Evolutionary conservation across 495 filamentous ascomycete genomes (phyloP).

Genomic region (Tuber indicum): DNA sequence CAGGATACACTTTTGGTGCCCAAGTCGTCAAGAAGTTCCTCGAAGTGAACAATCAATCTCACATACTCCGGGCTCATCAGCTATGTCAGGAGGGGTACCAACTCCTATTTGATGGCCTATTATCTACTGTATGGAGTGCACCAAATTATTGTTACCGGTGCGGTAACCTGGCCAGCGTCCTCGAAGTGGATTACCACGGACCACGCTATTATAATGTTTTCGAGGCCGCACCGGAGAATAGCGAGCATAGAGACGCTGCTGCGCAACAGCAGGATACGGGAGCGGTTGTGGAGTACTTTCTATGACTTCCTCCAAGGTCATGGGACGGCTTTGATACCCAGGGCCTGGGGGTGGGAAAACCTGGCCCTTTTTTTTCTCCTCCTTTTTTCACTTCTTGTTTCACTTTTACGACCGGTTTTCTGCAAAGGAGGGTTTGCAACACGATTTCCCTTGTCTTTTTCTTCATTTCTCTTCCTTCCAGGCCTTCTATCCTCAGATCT

Average conservation of each 20-base stretch:
- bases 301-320: slow-evolving; percentile 45
- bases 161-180: slow-evolving; percentile 92
- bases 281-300: slow-evolving; percentile 66
- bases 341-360: neutral
- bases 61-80: slow-evolving; percentile 94
- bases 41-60: slow-evolving; percentile 90
- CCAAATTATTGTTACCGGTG: slow-evolving; percentile 96
- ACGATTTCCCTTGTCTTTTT: slow-evolving; percentile 4
- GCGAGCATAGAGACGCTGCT: slow-evolving; percentile 60
- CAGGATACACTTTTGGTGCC: slow-evolving; percentile 93
- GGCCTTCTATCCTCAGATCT: slow-evolving; percentile 39
- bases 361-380: slow-evolving; percentile 7
- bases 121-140: slow-evolving; percentile 96
- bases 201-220: slow-evolving; percentile 96
- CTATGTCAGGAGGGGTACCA: slow-evolving; percentile 96
- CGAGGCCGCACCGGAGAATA: slow-evolving; percentile 92
- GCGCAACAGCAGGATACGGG: slow-evolving; percentile 64
- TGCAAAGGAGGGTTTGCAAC: slow-evolving; percentile 4
- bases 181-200: slow-evolving; percentile 88
- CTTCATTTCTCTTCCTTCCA: slow-evolving; percentile 41
- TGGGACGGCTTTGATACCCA: neutral
- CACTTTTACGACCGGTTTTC: slow-evolving; percentile 4
- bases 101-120: slow-evolving; percentile 84
- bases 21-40: slow-evolving; percentile 98
- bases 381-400: neutral